Percentiles rank a stretch among this genome's conserved stretches.
Evolutionary conservation across 306 rosid species (phyloP).

Genomic region (Dalbergia oliveri): DNA sequence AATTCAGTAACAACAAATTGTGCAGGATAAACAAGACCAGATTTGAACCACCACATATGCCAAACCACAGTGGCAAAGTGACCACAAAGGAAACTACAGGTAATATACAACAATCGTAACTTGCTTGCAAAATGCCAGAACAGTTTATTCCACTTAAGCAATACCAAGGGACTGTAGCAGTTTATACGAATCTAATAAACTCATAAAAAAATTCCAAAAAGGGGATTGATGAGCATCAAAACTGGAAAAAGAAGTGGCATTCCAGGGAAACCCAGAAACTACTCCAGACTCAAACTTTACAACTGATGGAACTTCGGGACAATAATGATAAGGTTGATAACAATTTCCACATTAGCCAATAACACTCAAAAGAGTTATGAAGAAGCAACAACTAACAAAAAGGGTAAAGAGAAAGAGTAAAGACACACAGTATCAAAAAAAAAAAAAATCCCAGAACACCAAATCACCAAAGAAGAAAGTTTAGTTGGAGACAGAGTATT

Average conservation of each 20-base stretch:
- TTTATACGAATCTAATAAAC: slow-evolving; percentile 9
- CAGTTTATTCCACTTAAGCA: slow-evolving; percentile 18
- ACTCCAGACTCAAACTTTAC: slow-evolving; percentile 36
- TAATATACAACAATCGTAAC: slow-evolving; percentile 14
- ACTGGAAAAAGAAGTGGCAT: slow-evolving; percentile 19
- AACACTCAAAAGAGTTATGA: background rate
- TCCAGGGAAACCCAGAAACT: slow-evolving; percentile 35
- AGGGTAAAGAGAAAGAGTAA: background rate
- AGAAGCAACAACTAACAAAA: background rate
- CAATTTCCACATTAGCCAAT: slow-evolving; percentile 16
- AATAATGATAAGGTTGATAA: slow-evolving; percentile 40
- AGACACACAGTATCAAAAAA: slow-evolving; percentile 22
- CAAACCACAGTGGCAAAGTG: background rate
- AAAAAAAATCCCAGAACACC: slow-evolving; percentile 28
- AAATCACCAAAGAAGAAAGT: slow-evolving; percentile 29
- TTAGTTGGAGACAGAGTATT: slow-evolving; percentile 20
- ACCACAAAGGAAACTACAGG: slow-evolving; percentile 35
- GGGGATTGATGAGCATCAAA: slow-evolving; percentile 39
- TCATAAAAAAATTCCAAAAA: background rate
- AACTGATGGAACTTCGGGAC: slow-evolving; percentile 32
- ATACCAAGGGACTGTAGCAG: slow-evolving; percentile 17
- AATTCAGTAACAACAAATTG: slow-evolving; percentile 28
- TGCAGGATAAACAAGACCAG: slow-evolving; percentile 13
- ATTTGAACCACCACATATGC: background rate
- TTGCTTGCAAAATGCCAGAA: slow-evolving; percentile 7